Conservation (phyloP, 352 stramenopile genomes). For the Phytophthora capsici region DNA sequence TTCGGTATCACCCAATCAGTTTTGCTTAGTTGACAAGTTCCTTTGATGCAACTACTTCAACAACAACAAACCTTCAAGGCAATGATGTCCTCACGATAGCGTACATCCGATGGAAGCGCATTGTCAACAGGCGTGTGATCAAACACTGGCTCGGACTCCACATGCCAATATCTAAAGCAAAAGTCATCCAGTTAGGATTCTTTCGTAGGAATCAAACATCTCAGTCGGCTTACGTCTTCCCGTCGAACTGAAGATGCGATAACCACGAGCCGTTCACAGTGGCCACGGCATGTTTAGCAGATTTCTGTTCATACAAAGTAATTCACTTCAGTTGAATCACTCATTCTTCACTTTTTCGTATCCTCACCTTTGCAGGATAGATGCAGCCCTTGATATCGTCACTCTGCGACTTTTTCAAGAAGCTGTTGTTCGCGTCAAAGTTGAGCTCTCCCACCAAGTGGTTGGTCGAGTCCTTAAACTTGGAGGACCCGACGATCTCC, state of each 20-base stretch:
- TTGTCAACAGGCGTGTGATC: constrained; percentile 51
- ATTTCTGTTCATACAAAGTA: constrained; percentile 35
- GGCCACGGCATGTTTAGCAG: constrained; percentile 48
- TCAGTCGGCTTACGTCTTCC: constrained; percentile 49
- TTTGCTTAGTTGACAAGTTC: not conserved
- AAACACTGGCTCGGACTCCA: constrained; percentile 72
- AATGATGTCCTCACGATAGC: constrained; percentile 70
- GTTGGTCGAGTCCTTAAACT: constrained; percentile 56
- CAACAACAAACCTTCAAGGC: constrained; percentile 52
- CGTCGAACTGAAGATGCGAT: constrained; percentile 73
- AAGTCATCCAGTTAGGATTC: not conserved
- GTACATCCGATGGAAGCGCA: constrained; percentile 62
- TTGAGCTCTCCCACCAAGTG: constrained; percentile 58
- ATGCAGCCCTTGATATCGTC: constrained; percentile 83
- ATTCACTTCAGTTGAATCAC: not conserved
- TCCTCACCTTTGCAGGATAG: constrained; percentile 47
- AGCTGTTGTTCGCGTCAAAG: constrained; percentile 69
- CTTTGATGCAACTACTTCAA: not conserved
- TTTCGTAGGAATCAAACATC: too few species aligned
- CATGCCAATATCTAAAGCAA: constrained; percentile 64
- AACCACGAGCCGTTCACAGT: constrained; percentile 72
- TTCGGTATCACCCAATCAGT: not conserved
- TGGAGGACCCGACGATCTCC: constrained; percentile 60
- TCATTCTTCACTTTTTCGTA: not conserved
- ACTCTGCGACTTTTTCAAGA: constrained; percentile 67